These are phyloP conservation scores for Populus ilicifolia DNA, from an alignment of 345 rosid genomes.

Conservation along the genomic window DNA sequence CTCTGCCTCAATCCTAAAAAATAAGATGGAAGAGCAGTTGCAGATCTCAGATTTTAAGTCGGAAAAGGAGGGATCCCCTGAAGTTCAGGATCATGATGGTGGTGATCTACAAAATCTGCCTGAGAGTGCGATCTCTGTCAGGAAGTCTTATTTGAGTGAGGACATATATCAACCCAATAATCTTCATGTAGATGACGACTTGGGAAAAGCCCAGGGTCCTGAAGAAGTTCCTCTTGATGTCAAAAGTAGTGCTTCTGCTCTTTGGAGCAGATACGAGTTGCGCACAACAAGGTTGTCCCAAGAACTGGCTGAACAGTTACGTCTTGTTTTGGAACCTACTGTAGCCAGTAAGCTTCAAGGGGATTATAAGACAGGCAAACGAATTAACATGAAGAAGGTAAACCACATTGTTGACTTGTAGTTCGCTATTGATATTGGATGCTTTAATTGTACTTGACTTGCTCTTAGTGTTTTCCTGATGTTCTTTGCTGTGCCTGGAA, in stretches of 20 bases:
- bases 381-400: constrained; percentile 97
- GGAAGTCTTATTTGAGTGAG: constrained; percentile 41
- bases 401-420: not conserved
- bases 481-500: not conserved
- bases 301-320: constrained; percentile 90
- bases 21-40: constrained; percentile 39
- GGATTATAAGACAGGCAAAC: constrained; percentile 89
- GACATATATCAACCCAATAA: constrained; percentile 37
- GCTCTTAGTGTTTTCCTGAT: not conserved
- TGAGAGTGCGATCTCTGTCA: constrained; percentile 52
- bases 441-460: not conserved
- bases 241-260: constrained; percentile 41
- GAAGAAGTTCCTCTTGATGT: constrained; percentile 43
- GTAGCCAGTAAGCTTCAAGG: constrained; percentile 94
- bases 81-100: constrained; percentile 27
- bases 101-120: constrained; percentile 32
- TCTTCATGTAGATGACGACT: constrained; percentile 45
- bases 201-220: constrained; percentile 35
- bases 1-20: constrained; percentile 27
- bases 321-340: constrained; percentile 90
- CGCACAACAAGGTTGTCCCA: constrained; percentile 73
- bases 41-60: constrained; percentile 37
- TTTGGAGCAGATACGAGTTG: constrained; percentile 83
- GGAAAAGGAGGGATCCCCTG: constrained; percentile 31
- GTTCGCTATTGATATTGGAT: not conserved